A percentile compares a stretch with the other conserved stretches of the same genome.
These are phyloP conservation scores for Neoconidiobolus thromboides DNA, from an alignment of 371 early-diverging fungal species.

Conservation along the genomic window DNA sequence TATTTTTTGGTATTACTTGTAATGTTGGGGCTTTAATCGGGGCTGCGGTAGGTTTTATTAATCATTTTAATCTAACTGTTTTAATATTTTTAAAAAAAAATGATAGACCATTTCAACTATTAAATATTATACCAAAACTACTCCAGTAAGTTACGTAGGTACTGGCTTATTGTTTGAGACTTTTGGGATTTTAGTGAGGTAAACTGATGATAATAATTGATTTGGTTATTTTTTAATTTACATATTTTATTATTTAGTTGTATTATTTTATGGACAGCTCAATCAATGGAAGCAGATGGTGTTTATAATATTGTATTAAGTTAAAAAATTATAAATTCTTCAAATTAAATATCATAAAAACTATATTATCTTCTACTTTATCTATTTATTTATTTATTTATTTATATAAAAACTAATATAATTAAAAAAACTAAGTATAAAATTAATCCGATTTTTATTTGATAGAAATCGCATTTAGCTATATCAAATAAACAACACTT, in stretches of 20 bases:
- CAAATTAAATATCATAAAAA: too few species aligned
- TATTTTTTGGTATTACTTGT: conserved; percentile 6
- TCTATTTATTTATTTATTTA: too few species aligned
- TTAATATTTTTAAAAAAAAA: neutral
- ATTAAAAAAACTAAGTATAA: too few species aligned
- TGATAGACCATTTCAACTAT: conserved; percentile 1
- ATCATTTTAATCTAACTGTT: neutral
- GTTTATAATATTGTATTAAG: conserved; percentile 2
- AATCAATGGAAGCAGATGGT: conserved; percentile 1
- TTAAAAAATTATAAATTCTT: neutral
- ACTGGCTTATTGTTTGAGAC: neutral
- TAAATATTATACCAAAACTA: conserved; percentile 4
- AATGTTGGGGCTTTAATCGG: conserved; percentile 6
- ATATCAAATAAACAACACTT: too few species aligned
- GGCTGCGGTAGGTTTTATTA: conserved; percentile 1
- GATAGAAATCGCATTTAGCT: too few species aligned
- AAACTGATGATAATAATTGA: neutral
- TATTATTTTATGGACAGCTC: conserved; percentile 6
- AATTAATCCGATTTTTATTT: too few species aligned
- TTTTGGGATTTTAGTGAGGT: conserved; percentile 5
- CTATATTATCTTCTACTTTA: too few species aligned
- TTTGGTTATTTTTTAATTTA: neutral
- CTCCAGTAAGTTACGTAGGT: neutral
- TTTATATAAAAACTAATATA: too few species aligned
- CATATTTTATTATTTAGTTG: neutral